A percentile compares a stretch with the other conserved stretches of the same genome.
These are phyloP conservation scores for Neopestalotiopsis clavispora DNA, from an alignment of 2,329 filamentous ascomycete species.

Conservation along the genomic window DNA sequence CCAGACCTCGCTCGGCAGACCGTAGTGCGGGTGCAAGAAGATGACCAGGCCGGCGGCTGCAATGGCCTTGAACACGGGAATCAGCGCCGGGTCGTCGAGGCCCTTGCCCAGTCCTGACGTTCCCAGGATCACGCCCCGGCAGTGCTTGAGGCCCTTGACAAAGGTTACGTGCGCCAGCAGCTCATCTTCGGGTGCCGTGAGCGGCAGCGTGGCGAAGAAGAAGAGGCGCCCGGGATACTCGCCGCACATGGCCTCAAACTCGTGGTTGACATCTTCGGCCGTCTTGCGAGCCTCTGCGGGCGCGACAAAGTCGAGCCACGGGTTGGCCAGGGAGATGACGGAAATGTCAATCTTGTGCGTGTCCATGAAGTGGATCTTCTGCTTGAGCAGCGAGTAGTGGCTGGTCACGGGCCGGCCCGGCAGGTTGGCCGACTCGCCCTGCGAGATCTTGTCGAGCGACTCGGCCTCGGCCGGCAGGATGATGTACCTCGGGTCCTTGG, in stretches of 20 bases:
- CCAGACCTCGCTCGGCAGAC: conserved; percentile 80
- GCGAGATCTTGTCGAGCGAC: conserved; percentile 51
- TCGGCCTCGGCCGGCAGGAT: conserved; percentile 60
- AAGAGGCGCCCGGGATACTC: conserved; percentile 71
- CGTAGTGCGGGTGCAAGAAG: conserved; percentile 93
- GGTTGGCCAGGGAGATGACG: conserved; percentile 88
- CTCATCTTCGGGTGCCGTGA: conserved; percentile 68
- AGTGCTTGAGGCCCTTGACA: conserved; percentile 65
- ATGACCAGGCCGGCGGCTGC: conserved; percentile 68
- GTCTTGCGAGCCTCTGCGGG: conserved; percentile 64
- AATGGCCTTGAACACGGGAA: conserved; percentile 74
- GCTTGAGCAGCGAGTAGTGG: conserved; percentile 79
- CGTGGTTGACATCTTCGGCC: conserved; percentile 74
- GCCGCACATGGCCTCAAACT: conserved; percentile 75
- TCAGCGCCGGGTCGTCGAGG: conserved; percentile 76
- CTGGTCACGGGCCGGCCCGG: conserved; percentile 82
- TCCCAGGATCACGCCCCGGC: conserved; percentile 86
- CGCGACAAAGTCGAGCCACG: conserved; percentile 87
- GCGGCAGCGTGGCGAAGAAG: conserved; percentile 82
- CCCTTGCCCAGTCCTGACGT: conserved; percentile 81
- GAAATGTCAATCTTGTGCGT: conserved; percentile 81
- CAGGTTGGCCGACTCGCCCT: conserved; percentile 53
- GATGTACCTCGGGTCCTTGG: conserved; percentile 66
- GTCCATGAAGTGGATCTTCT: conserved; percentile 90
- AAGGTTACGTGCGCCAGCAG: conserved; percentile 70